These are phyloP conservation scores for Cryphonectria carpinicola DNA, from an alignment of 2,329 filamentous ascomycete genomes.

Conservation along the genomic window DNA sequence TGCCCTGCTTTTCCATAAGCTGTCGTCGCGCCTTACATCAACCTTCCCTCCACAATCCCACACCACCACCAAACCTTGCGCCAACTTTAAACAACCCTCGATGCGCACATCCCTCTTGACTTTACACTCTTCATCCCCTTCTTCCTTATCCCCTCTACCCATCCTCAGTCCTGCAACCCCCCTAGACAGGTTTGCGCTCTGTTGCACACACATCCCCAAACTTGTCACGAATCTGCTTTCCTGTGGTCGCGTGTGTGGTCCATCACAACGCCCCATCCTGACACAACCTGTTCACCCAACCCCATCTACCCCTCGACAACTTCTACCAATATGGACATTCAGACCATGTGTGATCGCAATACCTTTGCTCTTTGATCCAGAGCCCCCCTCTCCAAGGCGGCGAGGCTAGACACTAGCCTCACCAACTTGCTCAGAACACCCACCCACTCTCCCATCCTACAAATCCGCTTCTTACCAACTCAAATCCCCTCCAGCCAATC, in stretches of 20 bases:
- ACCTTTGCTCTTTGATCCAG: conserved; percentile 27
- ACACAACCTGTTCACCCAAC: conserved; percentile 9
- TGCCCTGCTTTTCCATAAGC: conserved; percentile 12
- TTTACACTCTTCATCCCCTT: background rate
- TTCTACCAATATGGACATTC: conserved; percentile 27
- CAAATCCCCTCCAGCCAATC: background rate
- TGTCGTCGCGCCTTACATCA: conserved; percentile 15
- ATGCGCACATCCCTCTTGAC: background rate
- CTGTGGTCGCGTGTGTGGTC: conserved; percentile 17
- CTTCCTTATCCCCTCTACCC: background rate
- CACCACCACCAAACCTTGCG: background rate
- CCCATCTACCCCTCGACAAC: background rate
- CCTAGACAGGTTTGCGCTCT: background rate
- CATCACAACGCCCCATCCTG: conserved; percentile 10
- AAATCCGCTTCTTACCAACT: background rate
- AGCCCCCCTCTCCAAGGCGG: conserved; percentile 22
- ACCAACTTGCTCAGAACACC: conserved; percentile 5
- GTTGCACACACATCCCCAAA: background rate
- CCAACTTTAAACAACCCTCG: conserved; percentile 2
- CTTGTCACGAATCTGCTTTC: background rate
- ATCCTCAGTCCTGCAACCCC: background rate
- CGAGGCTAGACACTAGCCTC: conserved; percentile 15
- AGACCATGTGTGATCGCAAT: conserved; percentile 16
- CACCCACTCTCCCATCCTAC: conserved; percentile 6
- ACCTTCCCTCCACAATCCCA: conserved; percentile 3